These are phyloP conservation scores for Cajanus cajan DNA, from an alignment of 306 rosid genomes.

Conservation along the genomic window DNA sequence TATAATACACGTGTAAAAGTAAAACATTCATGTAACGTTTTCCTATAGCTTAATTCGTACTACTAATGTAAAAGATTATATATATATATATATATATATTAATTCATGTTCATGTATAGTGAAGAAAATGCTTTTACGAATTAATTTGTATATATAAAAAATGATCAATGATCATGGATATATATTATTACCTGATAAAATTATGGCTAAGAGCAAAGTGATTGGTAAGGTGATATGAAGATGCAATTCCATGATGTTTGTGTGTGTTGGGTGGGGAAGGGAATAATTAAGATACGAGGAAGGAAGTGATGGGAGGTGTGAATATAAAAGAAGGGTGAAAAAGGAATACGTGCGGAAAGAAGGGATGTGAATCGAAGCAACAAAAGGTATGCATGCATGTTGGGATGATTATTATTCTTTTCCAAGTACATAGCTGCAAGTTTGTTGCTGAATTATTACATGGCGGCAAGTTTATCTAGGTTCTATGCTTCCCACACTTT, in stretches of 20 bases:
- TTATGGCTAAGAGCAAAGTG: conserved; percentile 32
- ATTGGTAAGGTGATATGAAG: conserved; percentile 35
- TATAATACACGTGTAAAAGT: no score
- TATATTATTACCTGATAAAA: conserved; percentile 76
- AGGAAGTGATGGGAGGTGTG: not conserved
- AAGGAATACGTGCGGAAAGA: conserved; percentile 59
- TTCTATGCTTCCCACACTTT: conserved; percentile 38
- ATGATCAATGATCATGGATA: no score
- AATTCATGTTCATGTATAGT: no score
- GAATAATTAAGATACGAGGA: not conserved
- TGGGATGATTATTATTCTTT: conserved; percentile 72
- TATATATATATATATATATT: no score
- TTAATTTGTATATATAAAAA: no score
- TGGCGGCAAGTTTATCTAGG: conserved; percentile 6
- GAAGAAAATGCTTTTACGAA: no score
- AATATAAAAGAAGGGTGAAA: conserved; percentile 36
- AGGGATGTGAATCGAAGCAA: conserved; percentile 39
- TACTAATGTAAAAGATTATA: no score
- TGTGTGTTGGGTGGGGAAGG: not conserved
- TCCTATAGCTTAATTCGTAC: no score
- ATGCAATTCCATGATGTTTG: conserved; percentile 45
- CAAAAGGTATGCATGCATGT: conserved; percentile 35
- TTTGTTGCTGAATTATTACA: conserved; percentile 20
- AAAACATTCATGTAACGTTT: no score
- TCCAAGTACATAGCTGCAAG: conserved; percentile 57